phyloP scores from a whole-genome alignment of 2,329 filamentous ascomycete genomes.

The Fusarium sp. region DNA sequence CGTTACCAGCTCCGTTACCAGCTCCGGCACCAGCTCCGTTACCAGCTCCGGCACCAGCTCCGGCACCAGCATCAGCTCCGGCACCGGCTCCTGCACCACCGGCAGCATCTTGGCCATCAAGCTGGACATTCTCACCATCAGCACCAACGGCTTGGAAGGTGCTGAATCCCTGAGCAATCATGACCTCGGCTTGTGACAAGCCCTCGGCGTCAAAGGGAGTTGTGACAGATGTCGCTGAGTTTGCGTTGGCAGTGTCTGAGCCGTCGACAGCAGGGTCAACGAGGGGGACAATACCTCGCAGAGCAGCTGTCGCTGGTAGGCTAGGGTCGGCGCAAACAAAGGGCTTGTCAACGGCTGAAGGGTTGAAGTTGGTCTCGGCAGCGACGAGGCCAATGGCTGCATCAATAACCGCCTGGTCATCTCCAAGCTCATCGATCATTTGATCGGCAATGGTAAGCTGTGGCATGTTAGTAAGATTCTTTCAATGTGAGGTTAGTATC shows the following conservation, averaged over 20 bases:
- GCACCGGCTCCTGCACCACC: conserved; percentile 47
- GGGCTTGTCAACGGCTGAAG: conserved; percentile 69
- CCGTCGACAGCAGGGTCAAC: conserved; percentile 74
- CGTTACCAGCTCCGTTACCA: neutral
- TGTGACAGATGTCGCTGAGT: conserved; percentile 64
- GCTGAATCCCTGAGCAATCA: conserved; percentile 71
- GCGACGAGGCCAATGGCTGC: conserved; percentile 73
- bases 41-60: conserved; percentile 5
- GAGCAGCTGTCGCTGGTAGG: conserved; percentile 70
- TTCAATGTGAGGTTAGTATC: neutral
- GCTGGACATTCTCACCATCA: conserved; percentile 49
- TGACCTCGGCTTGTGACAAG: conserved; percentile 74
- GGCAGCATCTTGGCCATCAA: conserved; percentile 54
- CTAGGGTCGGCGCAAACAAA: conserved; percentile 73
- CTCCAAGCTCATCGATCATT: conserved; percentile 72
- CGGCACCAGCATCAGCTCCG: conserved; percentile 47
- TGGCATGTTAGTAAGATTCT: conserved; percentile 29
- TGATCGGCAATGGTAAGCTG: conserved; percentile 73
- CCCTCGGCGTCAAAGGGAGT: conserved; percentile 70
- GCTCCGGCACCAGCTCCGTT: too few species aligned
- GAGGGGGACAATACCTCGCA: conserved; percentile 75
- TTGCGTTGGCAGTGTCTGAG: conserved; percentile 69
- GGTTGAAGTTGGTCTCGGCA: conserved; percentile 81
- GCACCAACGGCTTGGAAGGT: conserved; percentile 65
- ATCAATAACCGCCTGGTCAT: conserved; percentile 68